phyloP scores from a whole-genome alignment of 345 rosid species.

The Pelargonium nanum region DNA sequence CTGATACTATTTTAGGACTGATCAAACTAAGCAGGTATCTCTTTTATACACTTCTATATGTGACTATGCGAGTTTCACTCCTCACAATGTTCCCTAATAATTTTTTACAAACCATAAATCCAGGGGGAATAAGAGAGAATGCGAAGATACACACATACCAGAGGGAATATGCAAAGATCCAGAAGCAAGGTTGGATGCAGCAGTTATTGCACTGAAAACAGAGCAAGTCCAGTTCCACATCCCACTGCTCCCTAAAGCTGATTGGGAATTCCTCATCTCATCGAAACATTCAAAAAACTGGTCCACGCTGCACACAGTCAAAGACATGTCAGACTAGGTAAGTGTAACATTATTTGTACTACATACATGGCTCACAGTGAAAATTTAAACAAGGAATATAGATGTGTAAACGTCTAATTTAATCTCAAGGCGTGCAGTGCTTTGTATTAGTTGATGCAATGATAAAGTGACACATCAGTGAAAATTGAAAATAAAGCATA shows the following conservation, averaged over 20 bases:
- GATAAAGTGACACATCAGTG: background rate
- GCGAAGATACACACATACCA: constrained; percentile 34
- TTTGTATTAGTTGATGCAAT: background rate
- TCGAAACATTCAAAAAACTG: constrained; percentile 95
- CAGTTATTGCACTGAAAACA: constrained; percentile 88
- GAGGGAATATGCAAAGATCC: constrained; percentile 77
- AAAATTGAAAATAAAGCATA: background rate
- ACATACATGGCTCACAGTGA: no score
- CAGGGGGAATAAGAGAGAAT: constrained; percentile 10
- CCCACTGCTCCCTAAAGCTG: constrained; percentile 82
- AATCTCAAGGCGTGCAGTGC: background rate
- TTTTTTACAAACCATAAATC: constrained; percentile 1
- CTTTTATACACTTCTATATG: no score
- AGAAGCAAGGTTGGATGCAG: constrained; percentile 96
- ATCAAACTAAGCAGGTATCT: background rate
- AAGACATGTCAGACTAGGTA: constrained; percentile 1
- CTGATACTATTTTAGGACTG: background rate
- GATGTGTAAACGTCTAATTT: background rate
- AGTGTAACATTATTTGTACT: constrained; percentile 5
- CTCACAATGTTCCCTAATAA: background rate
- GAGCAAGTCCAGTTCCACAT: constrained; percentile 97
- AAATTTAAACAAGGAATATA: background rate
- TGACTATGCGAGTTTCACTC: background rate
- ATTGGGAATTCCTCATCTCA: constrained; percentile 77
- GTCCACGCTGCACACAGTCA: constrained; percentile 53